Evolutionary conservation across 2,329 filamentous ascomycete species (phyloP).

Genomic region (Colletotrichum sansevieriae): DNA sequence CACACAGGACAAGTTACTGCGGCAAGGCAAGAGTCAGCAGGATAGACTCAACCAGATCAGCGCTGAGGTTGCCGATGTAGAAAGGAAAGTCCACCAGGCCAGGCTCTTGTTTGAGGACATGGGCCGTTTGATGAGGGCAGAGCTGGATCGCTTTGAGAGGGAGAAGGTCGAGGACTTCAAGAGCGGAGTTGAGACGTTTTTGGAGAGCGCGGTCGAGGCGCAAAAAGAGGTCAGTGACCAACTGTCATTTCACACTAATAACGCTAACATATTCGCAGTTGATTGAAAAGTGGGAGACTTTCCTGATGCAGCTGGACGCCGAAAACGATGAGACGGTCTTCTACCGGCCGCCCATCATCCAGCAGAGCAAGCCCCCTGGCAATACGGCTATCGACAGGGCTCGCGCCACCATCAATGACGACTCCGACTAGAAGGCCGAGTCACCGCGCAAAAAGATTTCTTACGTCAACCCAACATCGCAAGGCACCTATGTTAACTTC

Average conservation of each 20-base stretch:
- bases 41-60: conserved; percentile 93
- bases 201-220: conserved; percentile 96
- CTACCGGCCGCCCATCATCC: conserved; percentile 73
- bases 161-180: conserved; percentile 99
- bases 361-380: conserved; percentile 63
- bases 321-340: conserved; percentile 85
- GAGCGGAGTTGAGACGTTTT: conserved; percentile 95
- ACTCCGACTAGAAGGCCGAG: conserved; percentile 64
- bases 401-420: conserved; percentile 69
- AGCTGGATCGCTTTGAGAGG: conserved; percentile 92
- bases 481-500: conserved; percentile 23
- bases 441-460: conserved; percentile 27
- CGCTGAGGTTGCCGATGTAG: conserved; percentile 94
- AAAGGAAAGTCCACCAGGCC: conserved; percentile 92
- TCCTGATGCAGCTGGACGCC: conserved; percentile 93
- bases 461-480: conserved; percentile 26
- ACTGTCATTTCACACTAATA: background rate
- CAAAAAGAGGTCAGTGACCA: conserved; percentile 87
- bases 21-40: conserved; percentile 95
- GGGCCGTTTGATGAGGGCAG: conserved; percentile 90
- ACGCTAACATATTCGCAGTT: conserved; percentile 53
- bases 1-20: conserved; percentile 92
- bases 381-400: conserved; percentile 73
- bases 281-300: conserved; percentile 97
- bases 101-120: conserved; percentile 95